These are phyloP conservation scores for Geranium brycei DNA, from an alignment of 345 rosid species.

Conservation along the genomic window DNA sequence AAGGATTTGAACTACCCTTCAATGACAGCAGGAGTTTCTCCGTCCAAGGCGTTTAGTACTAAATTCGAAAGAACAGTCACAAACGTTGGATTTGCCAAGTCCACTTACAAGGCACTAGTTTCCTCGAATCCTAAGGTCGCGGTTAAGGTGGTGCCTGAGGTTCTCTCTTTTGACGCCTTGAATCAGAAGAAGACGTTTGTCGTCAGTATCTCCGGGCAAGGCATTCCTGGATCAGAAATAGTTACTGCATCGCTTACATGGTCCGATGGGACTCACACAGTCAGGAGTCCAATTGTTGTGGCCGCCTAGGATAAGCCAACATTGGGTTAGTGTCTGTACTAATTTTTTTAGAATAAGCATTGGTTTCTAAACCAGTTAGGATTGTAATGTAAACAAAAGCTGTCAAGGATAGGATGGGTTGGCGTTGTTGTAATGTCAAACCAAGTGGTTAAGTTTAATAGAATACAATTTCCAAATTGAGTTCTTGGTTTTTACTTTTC, in stretches of 20 bases:
- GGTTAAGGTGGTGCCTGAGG: constrained; percentile 7
- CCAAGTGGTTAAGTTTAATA: too few relatives aligned
- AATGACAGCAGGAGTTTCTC: too few relatives aligned
- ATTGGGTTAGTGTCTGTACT: too few relatives aligned
- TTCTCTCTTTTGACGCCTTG: constrained; percentile 10
- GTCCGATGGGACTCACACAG: constrained; percentile 10
- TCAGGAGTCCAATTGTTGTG: constrained; percentile 10
- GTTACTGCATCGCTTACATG: constrained; percentile 6
- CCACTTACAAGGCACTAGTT: background rate
- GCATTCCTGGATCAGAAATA: background rate
- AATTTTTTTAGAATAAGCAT: too few relatives aligned
- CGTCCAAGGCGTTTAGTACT: too few relatives aligned
- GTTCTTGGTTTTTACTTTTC: too few relatives aligned
- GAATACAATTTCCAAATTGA: too few relatives aligned
- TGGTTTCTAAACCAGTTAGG: too few relatives aligned
- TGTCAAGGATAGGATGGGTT: too few relatives aligned
- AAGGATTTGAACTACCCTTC: too few relatives aligned
- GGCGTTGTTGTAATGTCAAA: too few relatives aligned
- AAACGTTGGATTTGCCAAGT: background rate
- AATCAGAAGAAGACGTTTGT: constrained; percentile 16
- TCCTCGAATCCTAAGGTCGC: background rate
- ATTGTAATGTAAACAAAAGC: too few relatives aligned
- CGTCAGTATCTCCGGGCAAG: constrained; percentile 15
- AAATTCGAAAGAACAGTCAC: background rate
- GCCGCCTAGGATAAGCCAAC: background rate